Base-by-base conservation (phyloP, 2,329 filamentous ascomycete species). In the Fusarium proliferatum region DNA sequence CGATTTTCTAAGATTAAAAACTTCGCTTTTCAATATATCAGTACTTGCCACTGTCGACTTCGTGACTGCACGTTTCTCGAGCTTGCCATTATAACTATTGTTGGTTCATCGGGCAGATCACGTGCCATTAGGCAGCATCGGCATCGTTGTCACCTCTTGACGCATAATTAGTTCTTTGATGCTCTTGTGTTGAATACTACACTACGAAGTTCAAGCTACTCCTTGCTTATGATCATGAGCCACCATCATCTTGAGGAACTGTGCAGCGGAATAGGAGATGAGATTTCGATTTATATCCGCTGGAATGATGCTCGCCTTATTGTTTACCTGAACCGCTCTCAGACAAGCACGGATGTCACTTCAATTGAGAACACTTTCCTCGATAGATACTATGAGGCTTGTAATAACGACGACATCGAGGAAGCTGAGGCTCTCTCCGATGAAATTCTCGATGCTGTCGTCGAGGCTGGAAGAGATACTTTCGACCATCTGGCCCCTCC, bases 1-100 rank as follows among this genome's bases (percentile, higher is more conserved):
- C 5, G 26, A 26, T 26, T 26, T 26, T 26, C 9, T 8, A 5
- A 11, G 15, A n/a, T n/a, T 0, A 13, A 34, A 4, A 0, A 13
- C 21, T 34, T 23, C 3, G 2, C 16, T 19, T 10, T 34, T 4
- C 6, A 19, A 23, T 4, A 15, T 13, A 19, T 7, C 0, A 34
- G 15, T 12, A 7, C 10, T 12, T 49, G 3, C 7, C 11, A 3
- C 16, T 6, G 6, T 6, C n/a, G 10, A 15, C 17, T 23, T 23
- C 1, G 13, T 34, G n/a, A 6, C 8, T 10, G 30, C 3, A 30
- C 11, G 10, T 10, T 30, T 12, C 30, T 10, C 9, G 30, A 12
- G 10, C 30, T 30, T 30, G 30, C 26, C 26, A 26, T 26, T 26
- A 26, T 26, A 26, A 26, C 26, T 26, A 6, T 26, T 26, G 26